Conservation (phyloP, 1,139 yeast species). For the Saccharomyces hybrid region DNA sequence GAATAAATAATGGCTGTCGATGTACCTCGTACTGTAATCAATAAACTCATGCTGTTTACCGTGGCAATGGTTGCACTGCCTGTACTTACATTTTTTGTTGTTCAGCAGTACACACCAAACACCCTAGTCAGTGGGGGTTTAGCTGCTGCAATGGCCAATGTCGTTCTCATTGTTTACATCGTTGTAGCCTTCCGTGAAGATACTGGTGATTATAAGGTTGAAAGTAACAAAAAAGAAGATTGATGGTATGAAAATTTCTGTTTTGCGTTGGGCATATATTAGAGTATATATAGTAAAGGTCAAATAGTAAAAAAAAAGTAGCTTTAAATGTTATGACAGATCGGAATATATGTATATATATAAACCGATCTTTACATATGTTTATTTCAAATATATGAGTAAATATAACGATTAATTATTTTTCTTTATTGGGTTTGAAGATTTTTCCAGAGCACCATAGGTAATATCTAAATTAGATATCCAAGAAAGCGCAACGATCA, state of each 20-base stretch:
- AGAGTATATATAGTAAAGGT: neutral
- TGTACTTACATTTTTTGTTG: conserved; percentile 58
- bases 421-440: conserved; percentile 56
- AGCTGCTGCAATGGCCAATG: conserved; percentile 82
- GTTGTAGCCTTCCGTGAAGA: conserved; percentile 84
- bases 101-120: conserved; percentile 48
- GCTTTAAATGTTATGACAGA: neutral
- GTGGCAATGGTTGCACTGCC: conserved; percentile 84
- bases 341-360: conserved; percentile 8
- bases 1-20: conserved; percentile 43
- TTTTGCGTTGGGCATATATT: neutral
- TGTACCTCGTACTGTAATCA: conserved; percentile 44
- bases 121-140: conserved; percentile 79
- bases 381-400: neutral
- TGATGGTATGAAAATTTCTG: conserved; percentile 1
- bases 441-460: conserved; percentile 64
- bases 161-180: conserved; percentile 79
- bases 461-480: conserved; percentile 53
- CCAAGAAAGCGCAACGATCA: conserved; percentile 55
- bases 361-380: conserved; percentile 2
- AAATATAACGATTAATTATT: conserved; percentile 33
- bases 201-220: conserved; percentile 37
- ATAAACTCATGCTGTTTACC: conserved; percentile 77
- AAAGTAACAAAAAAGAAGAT: conserved; percentile 21
- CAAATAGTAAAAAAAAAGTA: neutral